phyloP scores from a whole-genome alignment of 1,139 yeast species.

The Scheffersomyces segobiensis region DNA sequence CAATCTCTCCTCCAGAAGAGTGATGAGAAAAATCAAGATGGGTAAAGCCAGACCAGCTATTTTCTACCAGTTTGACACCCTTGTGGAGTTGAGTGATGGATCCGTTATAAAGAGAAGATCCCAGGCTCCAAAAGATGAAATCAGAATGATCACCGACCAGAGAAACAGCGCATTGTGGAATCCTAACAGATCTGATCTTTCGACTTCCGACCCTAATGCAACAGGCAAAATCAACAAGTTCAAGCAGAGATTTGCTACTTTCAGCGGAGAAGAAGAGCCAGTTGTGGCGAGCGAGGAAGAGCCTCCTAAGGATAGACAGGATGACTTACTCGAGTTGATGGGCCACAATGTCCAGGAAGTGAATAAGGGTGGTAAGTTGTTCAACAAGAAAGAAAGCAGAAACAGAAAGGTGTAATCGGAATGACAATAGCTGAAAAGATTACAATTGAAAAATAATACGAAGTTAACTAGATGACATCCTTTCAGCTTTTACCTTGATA shows the following conservation, averaged over 20 bases:
- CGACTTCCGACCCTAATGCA: constrained; percentile 74
- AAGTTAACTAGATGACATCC: no score
- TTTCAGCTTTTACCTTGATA: not conserved
- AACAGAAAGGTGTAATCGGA: constrained; percentile 12
- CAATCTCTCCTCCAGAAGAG: constrained; percentile 50
- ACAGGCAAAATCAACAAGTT: constrained; percentile 85
- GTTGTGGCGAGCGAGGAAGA: constrained; percentile 7
- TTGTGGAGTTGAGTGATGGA: constrained; percentile 90
- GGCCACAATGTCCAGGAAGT: constrained; percentile 65
- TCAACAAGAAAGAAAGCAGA: constrained; percentile 48
- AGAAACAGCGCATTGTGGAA: constrained; percentile 87
- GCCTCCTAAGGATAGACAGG: constrained; percentile 22
- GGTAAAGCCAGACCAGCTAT: constrained; percentile 94
- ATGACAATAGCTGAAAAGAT: not conserved
- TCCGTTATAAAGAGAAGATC: constrained; percentile 82
- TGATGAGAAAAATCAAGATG: constrained; percentile 53
- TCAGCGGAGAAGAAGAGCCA: constrained; percentile 29
- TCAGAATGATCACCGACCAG: constrained; percentile 85
- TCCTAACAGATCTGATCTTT: constrained; percentile 76
- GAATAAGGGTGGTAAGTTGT: constrained; percentile 61
- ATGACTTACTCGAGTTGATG: constrained; percentile 61
- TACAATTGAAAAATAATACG: not conserved
- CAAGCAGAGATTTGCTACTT: constrained; percentile 70
- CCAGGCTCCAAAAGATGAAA: constrained; percentile 85
- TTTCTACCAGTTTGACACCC: constrained; percentile 83